A percentile compares a stretch with the other conserved stretches of the same genome.
phyloP scores from a whole-genome alignment of 2,329 filamentous ascomycete species.

The Daldinia eschscholtzii region DNA sequence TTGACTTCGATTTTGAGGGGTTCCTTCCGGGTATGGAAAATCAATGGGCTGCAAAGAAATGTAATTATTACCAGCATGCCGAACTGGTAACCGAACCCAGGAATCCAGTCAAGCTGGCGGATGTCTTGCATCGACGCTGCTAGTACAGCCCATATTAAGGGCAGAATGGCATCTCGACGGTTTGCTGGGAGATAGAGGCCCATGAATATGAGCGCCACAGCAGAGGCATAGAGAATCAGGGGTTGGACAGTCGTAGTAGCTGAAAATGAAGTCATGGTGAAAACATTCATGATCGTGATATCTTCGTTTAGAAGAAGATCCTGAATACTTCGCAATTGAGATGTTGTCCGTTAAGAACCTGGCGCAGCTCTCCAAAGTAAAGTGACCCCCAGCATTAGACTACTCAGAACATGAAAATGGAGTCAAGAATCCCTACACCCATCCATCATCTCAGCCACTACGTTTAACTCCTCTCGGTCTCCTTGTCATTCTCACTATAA shows the following conservation, averaged over 20 bases:
- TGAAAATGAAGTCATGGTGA: not conserved
- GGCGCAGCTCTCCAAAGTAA: not conserved
- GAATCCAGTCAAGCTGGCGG: not conserved
- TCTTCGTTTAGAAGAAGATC: not conserved
- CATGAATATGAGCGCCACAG: not conserved
- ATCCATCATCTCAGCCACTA: not conserved
- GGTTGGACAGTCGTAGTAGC: not conserved
- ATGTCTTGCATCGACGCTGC: not conserved
- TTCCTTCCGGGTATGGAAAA: not conserved
- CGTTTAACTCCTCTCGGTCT: not conserved
- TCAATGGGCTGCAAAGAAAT: not conserved
- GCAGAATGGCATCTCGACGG: not conserved
- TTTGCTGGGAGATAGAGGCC: not conserved
- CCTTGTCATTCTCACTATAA: not conserved
- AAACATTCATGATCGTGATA: not conserved
- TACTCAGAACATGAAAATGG: not conserved
- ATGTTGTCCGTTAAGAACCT: not conserved
- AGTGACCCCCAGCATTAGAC: not conserved
- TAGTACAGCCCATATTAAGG: not conserved
- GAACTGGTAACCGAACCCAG: not conserved
- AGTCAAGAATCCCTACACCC: not conserved
- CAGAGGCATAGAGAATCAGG: not conserved
- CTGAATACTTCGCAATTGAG: not conserved
- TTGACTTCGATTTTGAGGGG: not conserved
- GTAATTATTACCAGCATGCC: not conserved